A percentile compares a stretch with the other conserved stretches of the same genome.
Evolutionary conservation across 768 basidiomycete genomes (phyloP).

Genomic region (Nidularia sp.): DNA sequence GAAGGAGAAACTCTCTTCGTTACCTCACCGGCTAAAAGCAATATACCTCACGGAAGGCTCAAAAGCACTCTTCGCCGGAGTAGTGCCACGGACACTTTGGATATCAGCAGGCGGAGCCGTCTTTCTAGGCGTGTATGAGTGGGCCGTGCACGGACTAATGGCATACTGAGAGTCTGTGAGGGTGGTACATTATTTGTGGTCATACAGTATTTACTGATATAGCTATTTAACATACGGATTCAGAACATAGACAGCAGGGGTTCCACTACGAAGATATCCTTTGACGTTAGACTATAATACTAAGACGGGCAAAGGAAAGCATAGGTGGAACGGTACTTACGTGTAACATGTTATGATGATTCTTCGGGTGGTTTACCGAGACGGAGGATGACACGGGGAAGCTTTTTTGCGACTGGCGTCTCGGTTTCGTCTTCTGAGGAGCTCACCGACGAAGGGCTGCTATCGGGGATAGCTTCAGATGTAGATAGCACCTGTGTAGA

Average conservation of each 20-base stretch:
- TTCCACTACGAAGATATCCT: not conserved
- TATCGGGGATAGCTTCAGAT: not conserved
- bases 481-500: not conserved
- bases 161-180: slow-evolving; percentile 7
- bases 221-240: not conserved
- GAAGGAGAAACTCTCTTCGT: slow-evolving; percentile 47
- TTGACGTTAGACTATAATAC: not conserved
- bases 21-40: slow-evolving; percentile 49
- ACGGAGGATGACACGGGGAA: slow-evolving; percentile 26
- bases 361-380: slow-evolving; percentile 21
- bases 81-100: slow-evolving; percentile 91
- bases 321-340: no score
- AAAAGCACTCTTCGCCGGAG: slow-evolving; percentile 77
- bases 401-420: slow-evolving; percentile 13
- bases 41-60: slow-evolving; percentile 75
- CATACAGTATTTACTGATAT: not conserved
- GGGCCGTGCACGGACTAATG: slow-evolving; percentile 54
- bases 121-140: slow-evolving; percentile 96
- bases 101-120: slow-evolving; percentile 96
- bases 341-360: not conserved
- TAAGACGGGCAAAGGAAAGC: no score
- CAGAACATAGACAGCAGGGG: not conserved
- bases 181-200: slow-evolving; percentile 4
- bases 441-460: not conserved
- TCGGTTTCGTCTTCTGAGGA: not conserved